These are phyloP conservation scores for Euptelea pleiosperma DNA, from an alignment of 164 flowering plant species.

Conservation along the genomic window DNA sequence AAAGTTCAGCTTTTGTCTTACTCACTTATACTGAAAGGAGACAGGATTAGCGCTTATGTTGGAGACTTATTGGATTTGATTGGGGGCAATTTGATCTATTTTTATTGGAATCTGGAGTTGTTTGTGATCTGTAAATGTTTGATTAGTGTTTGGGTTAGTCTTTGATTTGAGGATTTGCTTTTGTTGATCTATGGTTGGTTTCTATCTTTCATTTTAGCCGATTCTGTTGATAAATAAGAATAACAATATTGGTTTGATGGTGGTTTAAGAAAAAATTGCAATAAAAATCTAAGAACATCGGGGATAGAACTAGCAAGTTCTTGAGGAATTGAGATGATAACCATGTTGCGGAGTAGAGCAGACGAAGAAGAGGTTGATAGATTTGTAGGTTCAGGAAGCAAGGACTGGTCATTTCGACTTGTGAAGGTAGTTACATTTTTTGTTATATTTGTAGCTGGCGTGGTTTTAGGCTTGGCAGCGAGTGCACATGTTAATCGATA, in stretches of 20 bases:
- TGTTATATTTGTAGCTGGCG: slow-evolving; percentile 29
- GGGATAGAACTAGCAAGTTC: neutral
- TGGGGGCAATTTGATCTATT: too few relatives aligned
- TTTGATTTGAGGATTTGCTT: slow-evolving; percentile 1
- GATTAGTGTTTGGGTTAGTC: neutral
- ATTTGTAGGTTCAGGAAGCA: slow-evolving; percentile 8
- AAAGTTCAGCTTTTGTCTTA: too few relatives aligned
- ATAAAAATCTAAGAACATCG: too few relatives aligned
- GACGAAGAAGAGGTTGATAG: slow-evolving; percentile 23
- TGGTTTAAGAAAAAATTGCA: too few relatives aligned
- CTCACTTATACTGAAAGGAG: too few relatives aligned
- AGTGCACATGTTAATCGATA: slow-evolving; percentile 22
- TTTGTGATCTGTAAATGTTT: too few relatives aligned
- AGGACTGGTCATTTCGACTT: slow-evolving; percentile 22
- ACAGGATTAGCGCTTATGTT: too few relatives aligned
- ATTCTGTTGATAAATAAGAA: too few relatives aligned
- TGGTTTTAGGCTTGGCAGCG: slow-evolving; percentile 30
- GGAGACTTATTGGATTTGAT: too few relatives aligned
- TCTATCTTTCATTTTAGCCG: neutral
- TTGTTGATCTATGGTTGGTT: neutral
- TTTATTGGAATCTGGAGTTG: too few relatives aligned
- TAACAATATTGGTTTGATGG: too few relatives aligned
- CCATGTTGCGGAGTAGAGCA: slow-evolving; percentile 8
- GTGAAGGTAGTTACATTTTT: slow-evolving; percentile 25
- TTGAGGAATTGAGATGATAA: slow-evolving; percentile 18